Conservation (phyloP, 163 green algal species). For the Scenedesmus sp. region DNA sequence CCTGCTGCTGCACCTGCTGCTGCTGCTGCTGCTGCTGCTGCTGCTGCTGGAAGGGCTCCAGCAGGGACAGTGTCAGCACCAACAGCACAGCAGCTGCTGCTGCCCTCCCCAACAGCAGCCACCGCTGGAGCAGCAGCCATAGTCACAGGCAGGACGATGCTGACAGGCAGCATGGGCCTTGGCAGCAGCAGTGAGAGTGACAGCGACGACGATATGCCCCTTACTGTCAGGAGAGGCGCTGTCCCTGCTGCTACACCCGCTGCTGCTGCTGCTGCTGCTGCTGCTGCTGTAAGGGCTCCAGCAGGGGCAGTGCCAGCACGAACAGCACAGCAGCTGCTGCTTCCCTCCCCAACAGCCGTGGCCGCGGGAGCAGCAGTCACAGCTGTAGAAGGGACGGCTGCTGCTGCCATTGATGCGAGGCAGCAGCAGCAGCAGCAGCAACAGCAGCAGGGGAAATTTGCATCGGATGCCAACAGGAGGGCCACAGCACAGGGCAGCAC, state of each 20-base stretch:
- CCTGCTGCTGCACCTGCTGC: neutral
- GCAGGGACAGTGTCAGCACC: neutral
- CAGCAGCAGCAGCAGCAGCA: slow-evolving; percentile 12
- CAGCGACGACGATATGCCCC: too few relatives aligned
- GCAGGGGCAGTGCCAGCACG: neutral
- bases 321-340: neutral
- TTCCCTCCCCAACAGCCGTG: neutral
- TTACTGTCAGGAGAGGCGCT: too few relatives aligned
- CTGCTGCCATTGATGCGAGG: too few relatives aligned
- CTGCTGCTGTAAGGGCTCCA: neutral
- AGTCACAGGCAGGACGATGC: too few relatives aligned
- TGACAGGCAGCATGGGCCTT: too few relatives aligned
- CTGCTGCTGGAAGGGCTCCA: neutral
- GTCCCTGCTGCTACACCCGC: too few relatives aligned
- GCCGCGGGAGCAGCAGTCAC: neutral
- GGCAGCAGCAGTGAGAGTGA: too few relatives aligned
- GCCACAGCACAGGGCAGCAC: neutral
- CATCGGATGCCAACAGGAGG: neutral
- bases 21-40: neutral
- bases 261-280: too few relatives aligned
- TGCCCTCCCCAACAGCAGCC: neutral
- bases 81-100: neutral
- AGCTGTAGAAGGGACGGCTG: too few relatives aligned
- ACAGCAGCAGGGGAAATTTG: neutral
- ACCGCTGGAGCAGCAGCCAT: neutral